Evolutionary conservation across 2,329 filamentous ascomycete species (phyloP), one percentile per base, ranked within the genome.

Genomic region (Colletotrichum spaethianum): DNA sequence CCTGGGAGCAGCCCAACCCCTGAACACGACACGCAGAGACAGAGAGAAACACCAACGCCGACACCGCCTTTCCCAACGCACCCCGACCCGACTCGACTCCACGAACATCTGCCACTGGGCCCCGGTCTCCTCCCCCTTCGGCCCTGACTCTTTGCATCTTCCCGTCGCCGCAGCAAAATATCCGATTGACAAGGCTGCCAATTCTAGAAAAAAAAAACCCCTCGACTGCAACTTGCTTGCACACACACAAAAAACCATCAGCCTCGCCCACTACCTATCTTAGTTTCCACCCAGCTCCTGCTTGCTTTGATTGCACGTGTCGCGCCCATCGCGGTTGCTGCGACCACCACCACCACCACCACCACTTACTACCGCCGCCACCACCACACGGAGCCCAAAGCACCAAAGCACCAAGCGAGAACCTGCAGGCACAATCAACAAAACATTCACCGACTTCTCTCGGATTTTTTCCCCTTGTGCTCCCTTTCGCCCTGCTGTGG

Each of bases 251-350:
- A 59, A 44, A 52, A 23, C 36, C 53, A 52, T 46, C 69, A 72
- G 69, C 69, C 69, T 72, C 50, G 69, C 46, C 61, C 53, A 65
- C 57, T 63, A n/a, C n/a, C n/a, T n/a, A n/a, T n/a, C n/a, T n/a
- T n/a, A 31, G 23, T 31, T 52, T 69, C 31, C 48, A 46, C 52
- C 57, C 63, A 46, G 23, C 46, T 46, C 7, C 36, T 46, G 46
- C 52, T 20, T 53, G 59, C 52, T 42, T 46, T 55, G 50, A 40
- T 14, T 50, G 59, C 59, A 62, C 59, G 59, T 62, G 59, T 46
- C 31, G 59, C 59, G 65, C 65, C 42, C 46, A 63, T 69, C 65
- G 40, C 57, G 65, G 69, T 69, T 72, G 65, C 69, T 40, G 69
- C 59, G 59, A 64, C 33, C 60, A 28, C 59, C 28, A 46, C 20